These are phyloP conservation scores for Euphorbia corollata DNA, from an alignment of 441 rosid species.

Conservation along the genomic window DNA sequence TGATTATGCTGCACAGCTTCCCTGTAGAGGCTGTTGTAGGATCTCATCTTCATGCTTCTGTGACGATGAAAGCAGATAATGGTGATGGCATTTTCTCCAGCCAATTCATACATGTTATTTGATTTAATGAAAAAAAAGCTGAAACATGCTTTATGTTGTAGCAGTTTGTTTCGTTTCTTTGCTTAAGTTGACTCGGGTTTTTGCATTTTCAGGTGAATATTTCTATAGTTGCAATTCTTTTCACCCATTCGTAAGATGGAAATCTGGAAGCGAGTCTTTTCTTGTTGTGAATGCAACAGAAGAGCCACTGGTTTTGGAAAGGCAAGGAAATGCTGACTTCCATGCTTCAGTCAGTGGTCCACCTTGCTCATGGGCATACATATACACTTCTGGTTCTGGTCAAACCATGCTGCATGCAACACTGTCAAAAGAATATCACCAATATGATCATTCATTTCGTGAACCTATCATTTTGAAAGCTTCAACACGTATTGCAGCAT, in stretches of 20 bases:
- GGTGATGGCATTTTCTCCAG: constrained; percentile 39
- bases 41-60: constrained; percentile 74
- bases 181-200: constrained; percentile 21
- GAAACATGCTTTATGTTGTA: constrained; percentile 10
- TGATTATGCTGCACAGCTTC: constrained; percentile 73
- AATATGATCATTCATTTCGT: constrained; percentile 45
- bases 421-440: constrained; percentile 53
- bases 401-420: constrained; percentile 72
- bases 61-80: constrained; percentile 69
- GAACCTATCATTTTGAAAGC: constrained; percentile 60
- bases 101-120: constrained; percentile 16
- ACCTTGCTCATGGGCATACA: constrained; percentile 66
- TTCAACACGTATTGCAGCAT: constrained; percentile 66
- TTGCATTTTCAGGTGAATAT: constrained; percentile 50
- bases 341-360: constrained; percentile 38
- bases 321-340: constrained; percentile 27
- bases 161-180: constrained; percentile 21
- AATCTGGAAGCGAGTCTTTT: constrained; percentile 66
- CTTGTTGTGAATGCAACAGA: constrained; percentile 51
- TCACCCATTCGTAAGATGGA: constrained; percentile 67
- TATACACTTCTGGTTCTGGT: constrained; percentile 69
- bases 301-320: constrained; percentile 33
- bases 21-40: constrained; percentile 86
- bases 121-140: background rate
- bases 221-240: constrained; percentile 80